phyloP scores from a whole-genome alignment of 805 yeast genomes.

The Candida germanica region DNA sequence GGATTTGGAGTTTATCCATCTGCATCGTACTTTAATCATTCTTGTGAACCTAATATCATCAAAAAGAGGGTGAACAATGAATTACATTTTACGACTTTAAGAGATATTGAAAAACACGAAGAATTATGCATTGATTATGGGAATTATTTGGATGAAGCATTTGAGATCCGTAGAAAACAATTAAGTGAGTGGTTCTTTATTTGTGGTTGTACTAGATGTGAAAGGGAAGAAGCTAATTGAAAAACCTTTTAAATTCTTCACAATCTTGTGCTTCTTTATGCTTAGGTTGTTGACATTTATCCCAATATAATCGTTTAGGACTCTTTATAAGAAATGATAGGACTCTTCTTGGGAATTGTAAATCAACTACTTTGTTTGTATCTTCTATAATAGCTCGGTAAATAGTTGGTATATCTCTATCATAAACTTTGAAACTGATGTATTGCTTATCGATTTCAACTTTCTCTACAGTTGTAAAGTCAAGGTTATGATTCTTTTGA shows the following conservation, averaged over 20 bases:
- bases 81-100: constrained; percentile 42
- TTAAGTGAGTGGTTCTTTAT: constrained; percentile 58
- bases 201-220: constrained; percentile 52
- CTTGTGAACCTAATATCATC: constrained; percentile 55
- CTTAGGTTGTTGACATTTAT: constrained; percentile 62
- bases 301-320: constrained; percentile 72
- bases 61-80: constrained; percentile 40
- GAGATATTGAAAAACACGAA: constrained; percentile 39
- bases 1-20: constrained; percentile 61
- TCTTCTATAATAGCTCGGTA: constrained; percentile 21
- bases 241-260: constrained; percentile 55
- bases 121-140: constrained; percentile 64
- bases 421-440: constrained; percentile 30
- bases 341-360: constrained; percentile 83
- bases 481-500: constrained; percentile 39
- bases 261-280: constrained; percentile 65
- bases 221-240: constrained; percentile 27
- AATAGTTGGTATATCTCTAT: constrained; percentile 16
- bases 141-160: constrained; percentile 41
- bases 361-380: constrained; percentile 49
- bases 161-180: constrained; percentile 37
- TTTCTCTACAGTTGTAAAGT: constrained; percentile 31
- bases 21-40: constrained; percentile 67
- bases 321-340: constrained; percentile 60
- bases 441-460: constrained; percentile 31